Evolutionary conservation across 352 stramenopile genomes (phyloP), one percentile per base, ranked within the genome.

Genomic region (Phytophthora megakarya): DNA sequence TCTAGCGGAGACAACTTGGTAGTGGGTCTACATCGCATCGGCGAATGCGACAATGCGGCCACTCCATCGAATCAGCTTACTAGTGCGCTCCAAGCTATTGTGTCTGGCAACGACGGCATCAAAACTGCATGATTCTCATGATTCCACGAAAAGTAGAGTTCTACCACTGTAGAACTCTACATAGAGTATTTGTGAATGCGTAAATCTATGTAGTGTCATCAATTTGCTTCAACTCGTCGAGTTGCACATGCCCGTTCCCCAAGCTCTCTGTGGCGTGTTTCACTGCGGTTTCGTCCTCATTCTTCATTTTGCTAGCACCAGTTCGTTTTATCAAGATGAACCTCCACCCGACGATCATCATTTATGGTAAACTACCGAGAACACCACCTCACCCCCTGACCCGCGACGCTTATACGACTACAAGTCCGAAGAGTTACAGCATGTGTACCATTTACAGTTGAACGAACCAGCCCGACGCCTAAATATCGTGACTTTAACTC

Each of bases 21-120:
- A 15, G 72, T 92, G 15, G 84, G 78, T n/a, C 67, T 92, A 23
- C 84, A 92, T 53, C 81, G 88, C 49, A 90, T 84, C 33, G 84
- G 84, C 38, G 81, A 84, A 18, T 92, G 84, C 39, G 63, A 86
- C 43, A 92, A 92, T 42, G 81, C 76, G 8, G 82, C 68, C 10
- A 73, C 65, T 1, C 48, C 60, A 47, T 73, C 65, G 6, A 15
- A 67, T 12, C 72, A 49, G 40, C 52, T 80, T 15, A 33, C 49
- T 12, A 46, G 25, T 23, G 55, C 59, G 16, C 65, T 80, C 21
- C 59, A 65, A 42, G 42, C 30, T 1, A 62, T 75, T 8, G 56
- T 75, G 1, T 67, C 60, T 11, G 65, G 61, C 21, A 80, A 80
- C 26, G 67, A 79, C 35, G 72, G 72, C 28, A 70, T 66, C 48